Conservation (phyloP, 768 basidiomycete genomes). For the Lactarius akahatsu region DNA sequence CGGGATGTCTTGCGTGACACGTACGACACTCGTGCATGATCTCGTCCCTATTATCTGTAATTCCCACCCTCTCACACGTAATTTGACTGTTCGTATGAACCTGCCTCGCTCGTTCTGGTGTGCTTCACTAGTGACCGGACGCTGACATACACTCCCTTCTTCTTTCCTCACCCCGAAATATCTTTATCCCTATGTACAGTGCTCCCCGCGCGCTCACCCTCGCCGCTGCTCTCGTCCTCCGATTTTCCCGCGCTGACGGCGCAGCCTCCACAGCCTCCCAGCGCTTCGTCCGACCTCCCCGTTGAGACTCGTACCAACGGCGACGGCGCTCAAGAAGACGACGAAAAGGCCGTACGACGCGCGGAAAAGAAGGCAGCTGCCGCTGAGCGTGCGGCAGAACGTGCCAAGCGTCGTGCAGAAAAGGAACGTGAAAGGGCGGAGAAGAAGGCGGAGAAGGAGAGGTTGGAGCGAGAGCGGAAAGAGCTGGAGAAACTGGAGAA, state of each 20-base stretch:
- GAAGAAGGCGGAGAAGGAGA: slow-evolving; percentile 55
- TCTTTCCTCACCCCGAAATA: slow-evolving; percentile 33
- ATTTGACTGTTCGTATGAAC: neutral
- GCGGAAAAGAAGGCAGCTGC: slow-evolving; percentile 56
- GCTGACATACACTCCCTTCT: slow-evolving; percentile 29
- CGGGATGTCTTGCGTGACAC: slow-evolving; percentile 11
- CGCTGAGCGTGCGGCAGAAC: slow-evolving; percentile 59
- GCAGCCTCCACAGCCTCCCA: slow-evolving; percentile 36
- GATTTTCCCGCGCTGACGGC: slow-evolving; percentile 75
- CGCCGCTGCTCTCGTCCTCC: slow-evolving; percentile 55
- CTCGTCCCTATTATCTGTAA: neutral
- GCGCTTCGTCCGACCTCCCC: slow-evolving; percentile 33
- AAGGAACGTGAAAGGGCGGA: slow-evolving; percentile 57
- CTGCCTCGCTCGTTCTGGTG: slow-evolving; percentile 24
- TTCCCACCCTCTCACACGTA: neutral
- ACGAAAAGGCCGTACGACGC: slow-evolving; percentile 48
- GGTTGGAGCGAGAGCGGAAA: slow-evolving; percentile 38
- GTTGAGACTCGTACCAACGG: slow-evolving; percentile 35
- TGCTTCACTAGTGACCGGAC: slow-evolving; percentile 22
- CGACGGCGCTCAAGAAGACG: slow-evolving; percentile 37
- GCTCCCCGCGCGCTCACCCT: slow-evolving; percentile 32
- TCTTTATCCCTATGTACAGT: slow-evolving; percentile 28
- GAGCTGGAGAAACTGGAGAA: slow-evolving; percentile 45
- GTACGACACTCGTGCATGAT: slow-evolving; percentile 10
- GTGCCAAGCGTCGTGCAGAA: slow-evolving; percentile 59